Evolutionary conservation across 2,329 filamentous ascomycete species (phyloP).

Genomic region (Pseudogymnoascus sp.): DNA sequence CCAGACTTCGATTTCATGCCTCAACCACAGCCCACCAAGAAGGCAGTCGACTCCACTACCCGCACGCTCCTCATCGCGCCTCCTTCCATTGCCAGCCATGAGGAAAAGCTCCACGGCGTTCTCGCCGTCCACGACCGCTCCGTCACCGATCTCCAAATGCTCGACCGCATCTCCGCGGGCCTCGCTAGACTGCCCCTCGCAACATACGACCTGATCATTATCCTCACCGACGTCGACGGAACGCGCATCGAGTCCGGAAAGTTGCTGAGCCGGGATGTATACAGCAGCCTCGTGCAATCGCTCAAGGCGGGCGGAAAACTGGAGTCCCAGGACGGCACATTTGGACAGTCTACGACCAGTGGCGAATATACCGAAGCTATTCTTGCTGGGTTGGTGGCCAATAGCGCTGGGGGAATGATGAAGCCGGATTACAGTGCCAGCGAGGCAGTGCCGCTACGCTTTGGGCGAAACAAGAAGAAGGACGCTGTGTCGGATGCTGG

Average conservation of each 20-base stretch:
- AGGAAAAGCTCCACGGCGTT: constrained; percentile 63
- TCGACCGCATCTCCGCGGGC: constrained; percentile 80
- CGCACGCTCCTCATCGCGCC: constrained; percentile 78
- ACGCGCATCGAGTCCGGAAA: constrained; percentile 51
- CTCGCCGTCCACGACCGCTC: constrained; percentile 65
- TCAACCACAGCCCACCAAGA: constrained; percentile 11
- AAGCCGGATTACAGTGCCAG: constrained; percentile 52
- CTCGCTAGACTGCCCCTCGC: constrained; percentile 65
- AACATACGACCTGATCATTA: constrained; percentile 76
- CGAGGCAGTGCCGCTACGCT: constrained; percentile 40
- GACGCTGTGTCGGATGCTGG: constrained; percentile 21
- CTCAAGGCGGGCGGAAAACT: constrained; percentile 62
- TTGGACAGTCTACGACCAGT: constrained; percentile 34
- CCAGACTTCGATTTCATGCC: constrained; percentile 23
- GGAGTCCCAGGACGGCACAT: constrained; percentile 57
- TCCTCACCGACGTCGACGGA: constrained; percentile 71
- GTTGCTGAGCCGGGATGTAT: constrained; percentile 59
- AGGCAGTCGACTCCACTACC: background rate
- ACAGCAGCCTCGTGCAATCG: constrained; percentile 58
- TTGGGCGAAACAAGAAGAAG: constrained; percentile 51
- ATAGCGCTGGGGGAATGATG: constrained; percentile 54
- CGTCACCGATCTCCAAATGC: constrained; percentile 89
- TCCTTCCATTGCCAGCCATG: constrained; percentile 79
- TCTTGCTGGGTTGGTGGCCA: constrained; percentile 63
- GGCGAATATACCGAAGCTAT: constrained; percentile 68